These are phyloP conservation scores for Tremella yokohamensis DNA, from an alignment of 768 basidiomycete species.

Conservation along the genomic window DNA sequence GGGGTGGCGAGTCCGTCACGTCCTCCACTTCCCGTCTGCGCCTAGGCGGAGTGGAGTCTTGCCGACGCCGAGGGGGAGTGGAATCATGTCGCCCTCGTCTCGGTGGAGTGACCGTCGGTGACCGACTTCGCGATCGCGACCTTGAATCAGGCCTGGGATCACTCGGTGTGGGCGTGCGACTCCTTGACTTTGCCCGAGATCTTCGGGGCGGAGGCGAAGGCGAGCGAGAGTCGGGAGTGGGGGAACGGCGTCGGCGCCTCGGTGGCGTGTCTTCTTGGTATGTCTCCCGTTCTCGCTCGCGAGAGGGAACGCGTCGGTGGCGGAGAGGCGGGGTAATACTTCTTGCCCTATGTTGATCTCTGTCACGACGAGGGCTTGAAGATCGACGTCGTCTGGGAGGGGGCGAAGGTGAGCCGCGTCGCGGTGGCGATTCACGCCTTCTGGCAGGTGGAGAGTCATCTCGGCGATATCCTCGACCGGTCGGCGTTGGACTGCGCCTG, in stretches of 20 bases:
- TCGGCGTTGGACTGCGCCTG: slow-evolving; percentile 18
- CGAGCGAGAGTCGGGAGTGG: slow-evolving; percentile 12
- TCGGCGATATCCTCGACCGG: slow-evolving; percentile 21
- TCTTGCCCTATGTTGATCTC: neutral
- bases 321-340: neutral
- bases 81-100: slow-evolving; percentile 3
- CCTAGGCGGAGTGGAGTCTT: slow-evolving; percentile 15
- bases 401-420: slow-evolving; percentile 27
- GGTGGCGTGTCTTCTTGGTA: slow-evolving; percentile 8
- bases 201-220: slow-evolving; percentile 13
- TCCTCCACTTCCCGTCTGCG: slow-evolving; percentile 14
- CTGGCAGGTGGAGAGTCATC: slow-evolving; percentile 7
- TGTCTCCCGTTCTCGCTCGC: neutral
- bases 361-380: slow-evolving; percentile 14
- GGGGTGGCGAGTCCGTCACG: slow-evolving; percentile 9
- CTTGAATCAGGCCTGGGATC: slow-evolving; percentile 8
- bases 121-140: slow-evolving; percentile 23
- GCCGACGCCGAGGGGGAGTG: neutral
- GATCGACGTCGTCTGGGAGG: slow-evolving; percentile 17
- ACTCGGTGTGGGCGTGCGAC: neutral
- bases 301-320: slow-evolving; percentile 9
- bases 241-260: slow-evolving; percentile 4
- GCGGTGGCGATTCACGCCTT: slow-evolving; percentile 1
- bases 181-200: slow-evolving; percentile 3
- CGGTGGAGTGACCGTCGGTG: slow-evolving; percentile 28